A percentile compares a stretch with the other conserved stretches of the same genome.
These are phyloP conservation scores for Apophysomyces sp. DNA, from an alignment of 371 early-diverging fungal species.

Conservation along the genomic window DNA sequence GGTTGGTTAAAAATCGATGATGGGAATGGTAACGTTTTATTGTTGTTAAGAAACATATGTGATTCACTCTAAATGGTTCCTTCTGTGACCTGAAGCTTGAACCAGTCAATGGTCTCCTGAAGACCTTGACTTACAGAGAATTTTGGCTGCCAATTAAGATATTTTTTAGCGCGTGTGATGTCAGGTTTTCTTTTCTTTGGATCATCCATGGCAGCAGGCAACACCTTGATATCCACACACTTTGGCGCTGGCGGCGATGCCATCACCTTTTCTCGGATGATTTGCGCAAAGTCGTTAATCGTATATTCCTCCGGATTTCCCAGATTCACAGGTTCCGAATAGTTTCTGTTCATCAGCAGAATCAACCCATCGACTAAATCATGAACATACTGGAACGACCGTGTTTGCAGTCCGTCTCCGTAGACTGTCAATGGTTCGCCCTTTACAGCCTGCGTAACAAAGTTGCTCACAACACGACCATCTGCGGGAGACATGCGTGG, in stretches of 20 bases:
- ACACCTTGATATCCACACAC: slow-evolving; percentile 60
- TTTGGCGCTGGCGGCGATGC: slow-evolving; percentile 27
- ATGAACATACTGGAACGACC: slow-evolving; percentile 89
- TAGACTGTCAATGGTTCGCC: slow-evolving; percentile 81
- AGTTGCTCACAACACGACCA: slow-evolving; percentile 90
- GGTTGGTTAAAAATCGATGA: neutral
- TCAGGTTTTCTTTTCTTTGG: slow-evolving; percentile 83
- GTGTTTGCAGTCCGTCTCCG: slow-evolving; percentile 82
- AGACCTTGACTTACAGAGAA: slow-evolving; percentile 80
- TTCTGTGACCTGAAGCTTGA: slow-evolving; percentile 49
- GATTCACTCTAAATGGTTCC: slow-evolving; percentile 21
- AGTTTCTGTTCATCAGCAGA: slow-evolving; percentile 73
- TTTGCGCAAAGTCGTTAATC: slow-evolving; percentile 78
- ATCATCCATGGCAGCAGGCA: slow-evolving; percentile 77
- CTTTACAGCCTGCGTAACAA: slow-evolving; percentile 83
- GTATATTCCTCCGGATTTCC: slow-evolving; percentile 91
- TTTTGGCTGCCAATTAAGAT: slow-evolving; percentile 76
- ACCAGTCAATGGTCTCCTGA: slow-evolving; percentile 86
- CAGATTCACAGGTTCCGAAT: slow-evolving; percentile 77
- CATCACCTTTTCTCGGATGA: slow-evolving; percentile 70
- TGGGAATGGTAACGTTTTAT: neutral
- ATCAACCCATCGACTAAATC: slow-evolving; percentile 88
- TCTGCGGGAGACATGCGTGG: slow-evolving; percentile 89
- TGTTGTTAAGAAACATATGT: neutral
- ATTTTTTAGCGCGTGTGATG: slow-evolving; percentile 67